Base-by-base conservation (phyloP, 202 grass and related monocot genomes). In the Carex arenaria region DNA sequence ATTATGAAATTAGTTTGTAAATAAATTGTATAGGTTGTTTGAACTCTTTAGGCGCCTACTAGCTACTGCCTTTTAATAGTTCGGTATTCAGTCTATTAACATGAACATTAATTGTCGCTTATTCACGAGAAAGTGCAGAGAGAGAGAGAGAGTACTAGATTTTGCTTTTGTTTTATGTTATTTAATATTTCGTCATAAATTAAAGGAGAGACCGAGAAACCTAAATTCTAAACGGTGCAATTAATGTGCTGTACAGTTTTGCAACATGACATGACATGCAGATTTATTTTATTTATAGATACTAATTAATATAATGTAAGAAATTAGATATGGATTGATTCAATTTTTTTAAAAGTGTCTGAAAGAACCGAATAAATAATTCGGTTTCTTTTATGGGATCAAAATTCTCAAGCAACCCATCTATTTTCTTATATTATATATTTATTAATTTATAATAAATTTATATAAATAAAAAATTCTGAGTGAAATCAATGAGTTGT, bases 121-220 rank as follows among this genome's bases (percentile, higher is more conserved):
- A 7, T 70, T 82, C 80, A 82, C 64, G 80, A 82, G 80, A 82
- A 70, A 82, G 40, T 65, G 42, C 47, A 78, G 8, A 36, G 32
- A 68, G 64, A 40, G 62, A 38, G 36, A 72, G 47, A 74, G 72
- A n/a, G 65, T 68, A 68, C 47, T 31, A 74, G 13, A 54, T 74
- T 38, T 78, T 78, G 54, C 54, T 78, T 78, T 60, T 78, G 54
- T 60, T 78, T 60, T 59, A 77, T 59, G 73, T 59, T 57, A 77
- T 77, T 78, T 34, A 56, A 76, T 75, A 75, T 76, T 40, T 78
- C 18, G 17, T 30, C 3, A 23, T 22, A 65, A 52, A 81, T 26
- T 26, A 18, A 23, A 10, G 23, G 36, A 30, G 20, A 65, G 79
- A 81, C 28, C 53, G 38, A 81, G 61, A 81, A 81, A 81, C 61